phyloP scores from a whole-genome alignment of 2,329 filamentous ascomycete species.

The Botrytis elliptica region DNA sequence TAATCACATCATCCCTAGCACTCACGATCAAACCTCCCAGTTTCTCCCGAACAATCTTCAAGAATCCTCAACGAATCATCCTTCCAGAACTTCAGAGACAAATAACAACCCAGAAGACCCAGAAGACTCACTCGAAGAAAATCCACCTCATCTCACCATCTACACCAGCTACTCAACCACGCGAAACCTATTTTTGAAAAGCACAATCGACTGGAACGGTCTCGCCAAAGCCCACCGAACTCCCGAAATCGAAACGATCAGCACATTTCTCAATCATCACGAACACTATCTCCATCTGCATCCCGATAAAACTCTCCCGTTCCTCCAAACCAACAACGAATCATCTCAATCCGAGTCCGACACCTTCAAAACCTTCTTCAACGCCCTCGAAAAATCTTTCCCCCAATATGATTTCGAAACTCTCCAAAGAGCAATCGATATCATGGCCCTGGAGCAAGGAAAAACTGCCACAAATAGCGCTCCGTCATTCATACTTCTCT shows the following conservation, averaged over 20 bases:
- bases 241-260: background rate
- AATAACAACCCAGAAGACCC: accelerated
- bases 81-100: background rate
- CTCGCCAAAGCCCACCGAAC: background rate
- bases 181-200: background rate
- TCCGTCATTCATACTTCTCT: background rate
- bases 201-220: background rate
- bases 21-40: background rate
- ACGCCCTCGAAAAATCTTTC: background rate
- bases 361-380: background rate
- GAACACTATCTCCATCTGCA: background rate
- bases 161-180: background rate
- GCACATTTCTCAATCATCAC: background rate
- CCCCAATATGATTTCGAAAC: background rate
- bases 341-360: background rate
- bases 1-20: background rate
- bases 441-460: background rate
- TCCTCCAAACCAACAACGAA: background rate
- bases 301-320: accelerated
- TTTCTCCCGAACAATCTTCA: background rate
- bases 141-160: background rate
- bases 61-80: background rate
- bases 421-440: background rate
- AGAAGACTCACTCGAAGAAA: background rate
- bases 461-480: background rate